A percentile compares a stretch with the other conserved stretches of the same genome.
These are phyloP conservation scores for Melaleuca quinquenervia DNA, from an alignment of 345 rosid genomes.

Conservation along the genomic window DNA sequence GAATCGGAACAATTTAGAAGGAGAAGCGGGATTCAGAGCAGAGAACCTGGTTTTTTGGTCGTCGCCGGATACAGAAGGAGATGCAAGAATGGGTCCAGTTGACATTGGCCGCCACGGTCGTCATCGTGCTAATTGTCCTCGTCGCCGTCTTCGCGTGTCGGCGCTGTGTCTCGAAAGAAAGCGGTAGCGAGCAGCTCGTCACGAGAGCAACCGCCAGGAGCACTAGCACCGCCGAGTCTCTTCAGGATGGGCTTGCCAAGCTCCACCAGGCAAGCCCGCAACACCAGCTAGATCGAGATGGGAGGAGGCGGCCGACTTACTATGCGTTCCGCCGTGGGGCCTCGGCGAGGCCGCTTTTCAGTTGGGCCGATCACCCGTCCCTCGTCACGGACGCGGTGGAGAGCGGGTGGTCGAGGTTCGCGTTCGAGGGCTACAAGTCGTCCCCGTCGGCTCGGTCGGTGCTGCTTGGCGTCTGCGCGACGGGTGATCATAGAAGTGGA, in stretches of 20 bases:
- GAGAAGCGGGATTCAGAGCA: not conserved
- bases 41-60: not conserved
- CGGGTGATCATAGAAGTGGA: constrained; percentile 18
- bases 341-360: constrained; percentile 34
- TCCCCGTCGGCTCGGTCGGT: constrained; percentile 25
- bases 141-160: constrained; percentile 30
- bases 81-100: constrained; percentile 31
- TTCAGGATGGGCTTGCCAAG: constrained; percentile 42
- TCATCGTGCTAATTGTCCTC: constrained; percentile 10
- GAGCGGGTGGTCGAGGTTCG: constrained; percentile 86
- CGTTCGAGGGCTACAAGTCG: constrained; percentile 36
- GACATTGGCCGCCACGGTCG: constrained; percentile 15
- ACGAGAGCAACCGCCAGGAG: not conserved
- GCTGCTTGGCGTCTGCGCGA: constrained; percentile 45
- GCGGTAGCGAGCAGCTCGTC: constrained; percentile 1
- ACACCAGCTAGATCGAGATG: constrained; percentile 31
- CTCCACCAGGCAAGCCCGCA: constrained; percentile 40
- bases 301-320: constrained; percentile 39
- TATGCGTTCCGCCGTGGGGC: constrained; percentile 34
- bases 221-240: constrained; percentile 10
- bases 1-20: not conserved
- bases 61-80: constrained; percentile 2
- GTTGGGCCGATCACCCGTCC: constrained; percentile 72
- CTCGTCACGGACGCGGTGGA: constrained; percentile 67
- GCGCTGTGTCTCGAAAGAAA: constrained; percentile 17